Evolutionary conservation across 805 yeast genomes (phyloP).

Genomic region (Metschnikowia santaceciliae): DNA sequence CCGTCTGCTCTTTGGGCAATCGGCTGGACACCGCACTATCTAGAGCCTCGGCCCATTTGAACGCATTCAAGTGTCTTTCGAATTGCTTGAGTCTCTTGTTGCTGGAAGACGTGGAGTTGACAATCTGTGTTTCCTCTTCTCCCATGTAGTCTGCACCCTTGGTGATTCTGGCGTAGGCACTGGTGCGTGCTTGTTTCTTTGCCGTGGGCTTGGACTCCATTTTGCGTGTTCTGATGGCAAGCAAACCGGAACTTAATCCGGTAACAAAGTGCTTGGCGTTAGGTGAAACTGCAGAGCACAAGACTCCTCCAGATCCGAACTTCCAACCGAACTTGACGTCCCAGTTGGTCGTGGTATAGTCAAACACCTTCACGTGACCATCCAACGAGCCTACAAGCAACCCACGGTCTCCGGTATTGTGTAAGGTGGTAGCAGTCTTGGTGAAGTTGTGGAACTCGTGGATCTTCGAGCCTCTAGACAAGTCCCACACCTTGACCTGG

Average conservation of each 20-base stretch:
- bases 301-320: constrained; percentile 82
- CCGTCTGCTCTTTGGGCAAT: constrained; percentile 71
- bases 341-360: constrained; percentile 66
- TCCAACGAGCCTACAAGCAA: constrained; percentile 91
- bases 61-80: constrained; percentile 80
- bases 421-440: constrained; percentile 85
- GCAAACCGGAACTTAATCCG: constrained; percentile 84
- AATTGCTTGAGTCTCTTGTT: constrained; percentile 68
- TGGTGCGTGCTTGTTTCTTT: constrained; percentile 48
- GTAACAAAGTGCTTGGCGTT: constrained; percentile 80
- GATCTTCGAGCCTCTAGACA: constrained; percentile 69
- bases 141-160: constrained; percentile 90
- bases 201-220: constrained; percentile 55
- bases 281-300: constrained; percentile 88
- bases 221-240: constrained; percentile 85
- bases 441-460: constrained; percentile 82
- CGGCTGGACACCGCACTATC: constrained; percentile 83
- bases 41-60: constrained; percentile 90
- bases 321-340: constrained; percentile 96
- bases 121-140: constrained; percentile 72
- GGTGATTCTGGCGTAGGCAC: constrained; percentile 75
- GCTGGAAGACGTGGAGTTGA: constrained; percentile 51
- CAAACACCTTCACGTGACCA: constrained; percentile 96
- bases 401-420: constrained; percentile 70
- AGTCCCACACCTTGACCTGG: constrained; percentile 85